A percentile compares a stretch with the other conserved stretches of the same genome.
Evolutionary conservation across 2,329 filamentous ascomycete genomes (phyloP).

Genomic region (Ophiostoma australiae): DNA sequence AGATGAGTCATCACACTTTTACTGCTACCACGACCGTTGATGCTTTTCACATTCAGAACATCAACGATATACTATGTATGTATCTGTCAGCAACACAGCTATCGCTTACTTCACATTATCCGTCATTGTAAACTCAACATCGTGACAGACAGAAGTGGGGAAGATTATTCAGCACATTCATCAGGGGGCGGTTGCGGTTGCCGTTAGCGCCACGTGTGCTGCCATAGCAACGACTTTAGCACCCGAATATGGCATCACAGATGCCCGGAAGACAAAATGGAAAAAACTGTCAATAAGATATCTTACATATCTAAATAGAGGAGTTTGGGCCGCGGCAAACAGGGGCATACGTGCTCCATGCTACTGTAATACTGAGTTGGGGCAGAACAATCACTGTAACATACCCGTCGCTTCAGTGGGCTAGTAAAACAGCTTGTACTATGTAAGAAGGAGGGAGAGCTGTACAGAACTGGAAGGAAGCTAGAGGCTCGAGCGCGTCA

Average conservation of each 20-base stretch:
- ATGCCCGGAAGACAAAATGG: background rate
- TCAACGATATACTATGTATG: no score
- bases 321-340: background rate
- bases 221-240: slow-evolving; percentile 24
- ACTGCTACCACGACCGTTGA: no score
- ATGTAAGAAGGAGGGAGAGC: no score
- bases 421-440: background rate
- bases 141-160: background rate
- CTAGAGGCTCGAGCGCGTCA: slow-evolving; percentile 26
- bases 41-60: no score
- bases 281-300: background rate
- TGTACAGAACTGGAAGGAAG: background rate
- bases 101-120: no score
- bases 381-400: background rate
- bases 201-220: slow-evolving; percentile 24
- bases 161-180: background rate
- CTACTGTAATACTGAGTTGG: slow-evolving; percentile 4
- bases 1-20: no score
- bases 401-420: background rate
- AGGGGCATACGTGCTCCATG: slow-evolving; percentile 14
- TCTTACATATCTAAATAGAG: background rate
- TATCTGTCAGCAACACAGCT: no score
- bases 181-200: background rate
- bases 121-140: no score
- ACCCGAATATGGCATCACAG: background rate